Evolutionary conservation across 768 basidiomycete genomes (phyloP).

Genomic region (Mycena epipterygia): DNA sequence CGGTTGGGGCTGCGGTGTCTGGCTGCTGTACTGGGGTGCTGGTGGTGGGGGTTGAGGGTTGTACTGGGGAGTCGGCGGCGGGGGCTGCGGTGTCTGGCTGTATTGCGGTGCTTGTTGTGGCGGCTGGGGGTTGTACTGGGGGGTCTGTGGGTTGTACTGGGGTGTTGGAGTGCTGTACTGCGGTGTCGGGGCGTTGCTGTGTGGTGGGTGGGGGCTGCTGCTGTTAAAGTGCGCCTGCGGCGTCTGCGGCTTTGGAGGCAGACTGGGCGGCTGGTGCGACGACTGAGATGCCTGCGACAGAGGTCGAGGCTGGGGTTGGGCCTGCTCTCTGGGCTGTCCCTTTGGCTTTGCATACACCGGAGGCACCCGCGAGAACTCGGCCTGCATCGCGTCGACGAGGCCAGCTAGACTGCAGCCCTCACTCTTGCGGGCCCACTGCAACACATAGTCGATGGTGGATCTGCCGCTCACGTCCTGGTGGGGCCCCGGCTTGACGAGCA

Average conservation of each 20-base stretch:
- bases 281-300: slow-evolving; percentile 6
- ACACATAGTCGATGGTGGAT: slow-evolving; percentile 77
- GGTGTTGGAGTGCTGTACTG: not conserved
- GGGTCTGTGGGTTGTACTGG: not conserved
- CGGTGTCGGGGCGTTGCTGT: not conserved
- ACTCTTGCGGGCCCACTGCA: slow-evolving; percentile 84
- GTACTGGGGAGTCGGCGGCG: not conserved
- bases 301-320: slow-evolving; percentile 25
- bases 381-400: slow-evolving; percentile 83
- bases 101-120: not conserved
- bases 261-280: slow-evolving; percentile 32
- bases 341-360: slow-evolving; percentile 87
- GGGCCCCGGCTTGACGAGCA: slow-evolving; percentile 86
- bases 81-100: not conserved
- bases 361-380: slow-evolving; percentile 86
- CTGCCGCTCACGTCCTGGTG: slow-evolving; percentile 87
- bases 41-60: not conserved
- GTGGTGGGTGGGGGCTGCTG: no score
- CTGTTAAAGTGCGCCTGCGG: slow-evolving; percentile 4
- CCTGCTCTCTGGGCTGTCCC: slow-evolving; percentile 15
- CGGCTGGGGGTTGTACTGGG: not conserved
- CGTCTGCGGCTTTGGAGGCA: slow-evolving; percentile 37
- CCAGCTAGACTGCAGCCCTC: slow-evolving; percentile 88
- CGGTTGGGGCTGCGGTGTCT: not conserved
- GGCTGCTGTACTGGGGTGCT: not conserved